Evolutionary conservation across 768 basidiomycete genomes (phyloP).

Genomic region (Boletus vinaceobasis): DNA sequence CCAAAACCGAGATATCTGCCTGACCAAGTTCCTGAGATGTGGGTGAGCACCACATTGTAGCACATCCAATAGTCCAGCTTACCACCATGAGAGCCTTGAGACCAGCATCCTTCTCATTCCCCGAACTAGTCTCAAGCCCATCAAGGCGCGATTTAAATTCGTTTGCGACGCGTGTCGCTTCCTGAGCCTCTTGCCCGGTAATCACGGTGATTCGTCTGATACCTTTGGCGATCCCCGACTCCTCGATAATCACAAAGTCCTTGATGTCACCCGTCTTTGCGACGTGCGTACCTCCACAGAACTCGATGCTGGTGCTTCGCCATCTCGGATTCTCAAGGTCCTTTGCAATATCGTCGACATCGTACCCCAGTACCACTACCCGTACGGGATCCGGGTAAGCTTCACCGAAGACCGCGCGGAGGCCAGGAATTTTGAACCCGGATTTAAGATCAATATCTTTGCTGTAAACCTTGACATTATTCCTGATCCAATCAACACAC

Average conservation of each 20-base stretch:
- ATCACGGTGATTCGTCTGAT: conserved; percentile 93
- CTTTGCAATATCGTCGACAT: conserved; percentile 78
- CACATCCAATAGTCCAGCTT: conserved; percentile 27
- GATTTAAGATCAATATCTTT: conserved; percentile 76
- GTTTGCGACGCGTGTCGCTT: conserved; percentile 67
- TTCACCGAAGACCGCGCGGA: conserved; percentile 97
- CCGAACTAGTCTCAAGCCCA: conserved; percentile 53
- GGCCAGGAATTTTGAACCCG: conserved; percentile 86
- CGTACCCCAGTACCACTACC: conserved; percentile 87
- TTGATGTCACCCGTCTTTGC: conserved; percentile 97
- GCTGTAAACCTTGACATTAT: conserved; percentile 85
- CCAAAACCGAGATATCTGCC: conserved; percentile 82
- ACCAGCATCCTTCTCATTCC: conserved; percentile 83
- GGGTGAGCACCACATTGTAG: background rate
- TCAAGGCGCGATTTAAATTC: conserved; percentile 61
- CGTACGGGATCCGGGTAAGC: conserved; percentile 97
- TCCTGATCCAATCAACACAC: conserved; percentile 86
- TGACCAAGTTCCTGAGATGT: conserved; percentile 75
- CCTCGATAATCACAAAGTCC: conserved; percentile 91
- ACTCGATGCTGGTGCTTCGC: conserved; percentile 89
- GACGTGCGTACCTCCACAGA: conserved; percentile 99
- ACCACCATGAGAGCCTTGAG: conserved; percentile 81
- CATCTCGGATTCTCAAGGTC: conserved; percentile 90
- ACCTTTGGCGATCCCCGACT: conserved; percentile 97
- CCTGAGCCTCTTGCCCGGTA: conserved; percentile 90